A percentile compares a stretch with the other conserved stretches of the same genome.
These are phyloP conservation scores for Trichoderma sp. DNA, from an alignment of 2,329 filamentous ascomycete genomes.

Conservation along the genomic window DNA sequence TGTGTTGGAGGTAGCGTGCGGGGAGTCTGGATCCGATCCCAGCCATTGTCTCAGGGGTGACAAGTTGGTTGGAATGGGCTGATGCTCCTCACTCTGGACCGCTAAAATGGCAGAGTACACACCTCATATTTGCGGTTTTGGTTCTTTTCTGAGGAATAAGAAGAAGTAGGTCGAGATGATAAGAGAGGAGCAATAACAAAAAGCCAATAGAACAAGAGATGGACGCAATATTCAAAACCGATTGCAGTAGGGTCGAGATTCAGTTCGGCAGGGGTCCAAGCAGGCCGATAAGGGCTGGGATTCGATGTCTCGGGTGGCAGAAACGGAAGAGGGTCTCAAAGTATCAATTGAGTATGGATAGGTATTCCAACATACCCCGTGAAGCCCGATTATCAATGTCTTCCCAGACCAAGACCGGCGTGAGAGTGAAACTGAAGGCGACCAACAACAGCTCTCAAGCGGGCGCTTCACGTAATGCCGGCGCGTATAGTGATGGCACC, in stretches of 20 bases:
- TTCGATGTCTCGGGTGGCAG: neutral
- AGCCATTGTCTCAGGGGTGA: slow-evolving; percentile 10
- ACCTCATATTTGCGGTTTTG: slow-evolving; percentile 24
- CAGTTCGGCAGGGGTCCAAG: neutral
- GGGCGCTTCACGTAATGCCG: neutral
- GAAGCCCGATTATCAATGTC: neutral
- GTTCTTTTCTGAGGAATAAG: neutral
- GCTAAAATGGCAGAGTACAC: slow-evolving; percentile 11
- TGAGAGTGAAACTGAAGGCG: neutral
- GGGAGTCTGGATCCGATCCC: slow-evolving; percentile 9
- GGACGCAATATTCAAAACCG: neutral
- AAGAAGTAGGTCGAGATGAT: neutral
- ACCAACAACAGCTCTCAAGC: neutral
- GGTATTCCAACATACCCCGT: neutral
- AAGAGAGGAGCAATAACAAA: neutral
- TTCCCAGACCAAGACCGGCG: neutral
- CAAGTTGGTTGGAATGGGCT: neutral
- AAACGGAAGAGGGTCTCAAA: neutral
- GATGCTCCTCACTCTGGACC: neutral
- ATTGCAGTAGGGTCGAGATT: neutral
- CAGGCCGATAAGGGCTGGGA: neutral
- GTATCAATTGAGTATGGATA: neutral
- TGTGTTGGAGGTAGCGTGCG: slow-evolving; percentile 18
- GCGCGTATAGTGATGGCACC: neutral
- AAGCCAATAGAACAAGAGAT: neutral